Evolutionary conservation across 345 rosid genomes (phyloP).

Genomic region (Brassica carinata): DNA sequence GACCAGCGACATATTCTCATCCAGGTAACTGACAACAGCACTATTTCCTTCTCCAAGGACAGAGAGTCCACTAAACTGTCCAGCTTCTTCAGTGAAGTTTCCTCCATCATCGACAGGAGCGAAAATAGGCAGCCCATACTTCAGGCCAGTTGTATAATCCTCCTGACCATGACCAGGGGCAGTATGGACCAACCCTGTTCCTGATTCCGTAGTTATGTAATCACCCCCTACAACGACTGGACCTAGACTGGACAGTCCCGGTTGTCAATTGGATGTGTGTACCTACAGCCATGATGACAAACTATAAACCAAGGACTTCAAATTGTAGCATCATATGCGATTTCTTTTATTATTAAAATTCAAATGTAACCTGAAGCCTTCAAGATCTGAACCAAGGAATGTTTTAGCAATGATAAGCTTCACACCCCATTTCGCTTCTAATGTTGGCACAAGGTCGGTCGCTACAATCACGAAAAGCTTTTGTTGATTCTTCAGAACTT

Average conservation of each 20-base stretch:
- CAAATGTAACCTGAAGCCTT: slow-evolving; percentile 75
- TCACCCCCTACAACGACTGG: slow-evolving; percentile 90
- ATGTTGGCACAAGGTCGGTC: slow-evolving; percentile 72
- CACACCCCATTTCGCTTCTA: slow-evolving; percentile 81
- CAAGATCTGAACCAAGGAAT: slow-evolving; percentile 78
- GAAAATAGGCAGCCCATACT: slow-evolving; percentile 76
- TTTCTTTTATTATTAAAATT: slow-evolving; percentile 8
- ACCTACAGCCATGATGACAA: slow-evolving; percentile 57
- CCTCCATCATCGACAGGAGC: slow-evolving; percentile 96
- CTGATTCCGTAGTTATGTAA: slow-evolving; percentile 96
- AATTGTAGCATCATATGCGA: not conserved
- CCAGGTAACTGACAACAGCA: slow-evolving; percentile 80
- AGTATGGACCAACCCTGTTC: slow-evolving; percentile 97
- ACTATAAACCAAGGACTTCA: slow-evolving; percentile 25
- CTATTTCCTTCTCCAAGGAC: slow-evolving; percentile 91
- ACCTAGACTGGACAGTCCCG: slow-evolving; percentile 84
- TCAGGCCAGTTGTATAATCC: slow-evolving; percentile 83
- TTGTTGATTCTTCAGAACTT: slow-evolving; percentile 63
- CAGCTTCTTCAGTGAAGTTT: slow-evolving; percentile 90
- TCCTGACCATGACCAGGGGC: slow-evolving; percentile 99
- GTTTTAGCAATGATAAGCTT: slow-evolving; percentile 70
- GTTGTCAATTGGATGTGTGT: slow-evolving; percentile 73
- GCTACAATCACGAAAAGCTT: slow-evolving; percentile 71
- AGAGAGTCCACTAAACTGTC: slow-evolving; percentile 79
- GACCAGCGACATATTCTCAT: slow-evolving; percentile 61